Conservation (phyloP, 106 monocot genomes). For the Phalaenopsis equestris region DNA sequence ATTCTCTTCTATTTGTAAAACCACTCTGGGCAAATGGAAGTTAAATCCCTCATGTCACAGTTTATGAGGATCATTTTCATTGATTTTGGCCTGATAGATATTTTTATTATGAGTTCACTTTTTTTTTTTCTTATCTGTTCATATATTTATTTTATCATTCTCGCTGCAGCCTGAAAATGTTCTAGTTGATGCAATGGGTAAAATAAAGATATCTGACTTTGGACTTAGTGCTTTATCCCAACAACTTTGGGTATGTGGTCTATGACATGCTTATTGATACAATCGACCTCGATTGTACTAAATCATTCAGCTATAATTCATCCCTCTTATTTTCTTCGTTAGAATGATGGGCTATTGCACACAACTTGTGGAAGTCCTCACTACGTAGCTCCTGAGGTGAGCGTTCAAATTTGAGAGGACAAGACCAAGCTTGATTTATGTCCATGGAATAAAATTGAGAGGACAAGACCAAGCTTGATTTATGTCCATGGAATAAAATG, state of each 20-base stretch:
- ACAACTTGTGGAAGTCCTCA: constrained; percentile 98
- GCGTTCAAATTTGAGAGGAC: no score
- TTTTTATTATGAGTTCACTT: no score
- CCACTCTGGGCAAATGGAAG: no score
- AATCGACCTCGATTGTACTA: background rate
- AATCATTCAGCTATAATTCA: background rate
- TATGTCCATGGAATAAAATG: no score
- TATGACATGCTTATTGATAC: no score
- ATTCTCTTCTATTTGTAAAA: no score
- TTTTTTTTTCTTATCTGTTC: background rate
- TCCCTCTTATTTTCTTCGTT: background rate
- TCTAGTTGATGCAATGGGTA: constrained; percentile 69
- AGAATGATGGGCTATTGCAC: constrained; percentile 88
- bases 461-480: no score
- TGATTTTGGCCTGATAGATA: no score
- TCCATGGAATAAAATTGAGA: no score
- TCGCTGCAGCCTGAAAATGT: constrained; percentile 80
- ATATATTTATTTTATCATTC: background rate
- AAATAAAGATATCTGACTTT: constrained; percentile 89
- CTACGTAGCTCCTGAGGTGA: constrained; percentile 84
- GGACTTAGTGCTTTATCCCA: constrained; percentile 82
- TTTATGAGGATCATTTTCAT: no score
- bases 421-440: no score
- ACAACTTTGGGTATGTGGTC: constrained; percentile 18
- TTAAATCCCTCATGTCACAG: no score